Percentiles rank a stretch among this genome's conserved stretches.
phyloP scores from a whole-genome alignment of 768 basidiomycete genomes.

The Lactarius hengduanensis region DNA sequence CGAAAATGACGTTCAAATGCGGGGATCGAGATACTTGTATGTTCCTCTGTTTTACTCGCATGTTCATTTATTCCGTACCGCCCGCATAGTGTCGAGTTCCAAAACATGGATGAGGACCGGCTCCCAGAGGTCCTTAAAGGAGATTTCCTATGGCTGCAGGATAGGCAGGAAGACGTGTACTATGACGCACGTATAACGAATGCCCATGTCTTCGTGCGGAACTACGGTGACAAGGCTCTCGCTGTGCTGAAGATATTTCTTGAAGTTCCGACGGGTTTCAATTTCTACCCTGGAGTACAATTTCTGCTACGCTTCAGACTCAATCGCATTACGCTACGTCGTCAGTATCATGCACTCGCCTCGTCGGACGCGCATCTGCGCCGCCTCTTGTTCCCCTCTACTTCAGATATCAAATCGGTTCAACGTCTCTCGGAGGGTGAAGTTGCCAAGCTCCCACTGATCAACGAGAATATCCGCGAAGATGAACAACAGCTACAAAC shows the following conservation, averaged over 20 bases:
- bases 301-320: conserved; percentile 55
- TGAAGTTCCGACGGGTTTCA: conserved; percentile 46
- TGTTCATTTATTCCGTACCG: not conserved
- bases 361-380: conserved; percentile 41
- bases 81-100: conserved; percentile 8
- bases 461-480: conserved; percentile 44
- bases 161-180: conserved; percentile 14
- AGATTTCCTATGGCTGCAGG: conserved; percentile 21
- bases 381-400: conserved; percentile 51
- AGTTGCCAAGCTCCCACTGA: conserved; percentile 30
- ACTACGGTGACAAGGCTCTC: not conserved
- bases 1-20: not conserved
- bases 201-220: not conserved
- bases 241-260: conserved; percentile 50
- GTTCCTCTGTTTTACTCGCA: not conserved
- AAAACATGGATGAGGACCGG: conserved; percentile 18
- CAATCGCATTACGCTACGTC: conserved; percentile 52
- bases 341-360: conserved; percentile 60
- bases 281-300: conserved; percentile 36
- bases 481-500: conserved; percentile 52
- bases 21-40: not conserved
- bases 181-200: conserved; percentile 21
- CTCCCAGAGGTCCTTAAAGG: conserved; percentile 14
- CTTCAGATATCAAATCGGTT: conserved; percentile 33
- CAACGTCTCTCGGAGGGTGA: conserved; percentile 23